Conservation (phyloP, 371 early-diverging fungal species). For the Mortierella sp. region DNA sequence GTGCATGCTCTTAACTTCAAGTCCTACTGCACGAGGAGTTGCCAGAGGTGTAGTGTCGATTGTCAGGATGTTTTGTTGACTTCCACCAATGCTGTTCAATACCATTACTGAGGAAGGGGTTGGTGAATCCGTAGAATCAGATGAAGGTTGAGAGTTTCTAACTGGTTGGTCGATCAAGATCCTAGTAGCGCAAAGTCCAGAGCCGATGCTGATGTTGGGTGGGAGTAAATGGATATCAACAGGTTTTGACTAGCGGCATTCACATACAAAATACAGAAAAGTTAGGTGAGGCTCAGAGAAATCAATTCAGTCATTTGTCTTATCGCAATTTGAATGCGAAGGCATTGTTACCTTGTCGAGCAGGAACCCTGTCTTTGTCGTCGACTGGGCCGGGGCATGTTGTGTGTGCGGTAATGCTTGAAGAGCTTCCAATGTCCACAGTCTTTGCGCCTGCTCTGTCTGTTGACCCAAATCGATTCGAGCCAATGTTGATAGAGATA, state of each 20-base stretch:
- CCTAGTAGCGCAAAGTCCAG: constrained; percentile 32
- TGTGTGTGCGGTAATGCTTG: constrained; percentile 11
- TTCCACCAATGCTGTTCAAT: constrained; percentile 14
- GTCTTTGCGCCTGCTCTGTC: constrained; percentile 31
- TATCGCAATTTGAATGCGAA: background rate
- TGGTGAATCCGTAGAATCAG: background rate
- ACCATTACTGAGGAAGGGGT: background rate
- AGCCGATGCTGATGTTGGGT: constrained; percentile 30
- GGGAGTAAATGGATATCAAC: constrained; percentile 23
- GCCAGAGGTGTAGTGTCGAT: constrained; percentile 20
- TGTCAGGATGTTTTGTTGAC: constrained; percentile 16
- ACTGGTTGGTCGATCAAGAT: constrained; percentile 37
- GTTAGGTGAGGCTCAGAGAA: background rate
- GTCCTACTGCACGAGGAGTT: constrained; percentile 35
- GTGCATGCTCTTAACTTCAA: constrained; percentile 9
- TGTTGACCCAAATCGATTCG: background rate
- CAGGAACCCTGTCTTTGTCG: background rate
- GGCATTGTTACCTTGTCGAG: background rate
- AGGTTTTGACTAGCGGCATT: constrained; percentile 13
- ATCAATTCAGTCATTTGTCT: background rate
- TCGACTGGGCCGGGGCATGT: background rate
- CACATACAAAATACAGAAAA: background rate
- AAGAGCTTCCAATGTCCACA: constrained; percentile 34
- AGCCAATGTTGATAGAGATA: background rate
- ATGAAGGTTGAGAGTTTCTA: background rate